Evolutionary conservation across 768 basidiomycete genomes (phyloP).

Genomic region (Leccinum subgranulosum): DNA sequence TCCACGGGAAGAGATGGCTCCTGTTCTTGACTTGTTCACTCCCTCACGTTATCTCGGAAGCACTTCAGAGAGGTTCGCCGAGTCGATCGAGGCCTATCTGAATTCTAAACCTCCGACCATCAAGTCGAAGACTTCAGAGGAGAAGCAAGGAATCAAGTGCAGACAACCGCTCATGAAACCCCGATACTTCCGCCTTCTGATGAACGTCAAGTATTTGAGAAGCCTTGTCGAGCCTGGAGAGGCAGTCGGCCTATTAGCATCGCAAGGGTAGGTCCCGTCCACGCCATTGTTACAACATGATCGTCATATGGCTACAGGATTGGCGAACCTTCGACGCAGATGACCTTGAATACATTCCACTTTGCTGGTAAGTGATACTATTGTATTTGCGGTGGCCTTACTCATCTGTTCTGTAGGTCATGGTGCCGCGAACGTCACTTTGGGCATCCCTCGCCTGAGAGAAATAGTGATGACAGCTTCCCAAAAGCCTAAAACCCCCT

Average conservation of each 20-base stretch:
- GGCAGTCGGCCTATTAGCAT: constrained; percentile 95
- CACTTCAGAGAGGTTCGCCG: constrained; percentile 90
- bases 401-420: constrained; percentile 59
- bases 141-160: constrained; percentile 38
- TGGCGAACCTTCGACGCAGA: constrained; percentile 98
- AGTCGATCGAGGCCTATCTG: constrained; percentile 74
- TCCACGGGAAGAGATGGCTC: constrained; percentile 61
- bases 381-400: not conserved
- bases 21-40: constrained; percentile 69
- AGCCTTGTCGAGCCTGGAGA: constrained; percentile 96
- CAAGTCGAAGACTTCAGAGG: constrained; percentile 39
- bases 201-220: constrained; percentile 91
- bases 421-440: constrained; percentile 97
- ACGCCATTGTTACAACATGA: not conserved
- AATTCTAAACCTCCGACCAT: constrained; percentile 65
- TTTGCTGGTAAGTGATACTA: constrained; percentile 71
- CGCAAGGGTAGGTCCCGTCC: constrained; percentile 74
- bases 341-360: constrained; percentile 99
- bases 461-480: constrained; percentile 99
- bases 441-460: constrained; percentile 97
- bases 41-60: constrained; percentile 82
- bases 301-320: constrained; percentile 50
- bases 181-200: constrained; percentile 72
- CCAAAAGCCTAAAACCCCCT: constrained; percentile 92
- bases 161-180: constrained; percentile 45